phyloP scores from a whole-genome alignment of 768 basidiomycete genomes.

The Cubamyces sp. region DNA sequence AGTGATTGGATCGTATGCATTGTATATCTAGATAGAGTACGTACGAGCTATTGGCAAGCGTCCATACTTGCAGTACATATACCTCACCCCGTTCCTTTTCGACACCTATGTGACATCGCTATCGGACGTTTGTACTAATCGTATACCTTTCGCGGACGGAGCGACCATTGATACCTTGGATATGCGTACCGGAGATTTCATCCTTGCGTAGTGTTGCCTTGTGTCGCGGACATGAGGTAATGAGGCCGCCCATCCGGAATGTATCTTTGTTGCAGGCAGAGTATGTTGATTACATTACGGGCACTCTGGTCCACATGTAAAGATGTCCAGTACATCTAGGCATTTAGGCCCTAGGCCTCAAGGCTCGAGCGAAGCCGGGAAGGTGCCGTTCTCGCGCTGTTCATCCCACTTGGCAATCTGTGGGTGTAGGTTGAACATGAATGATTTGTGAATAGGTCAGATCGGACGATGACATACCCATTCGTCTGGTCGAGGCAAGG shows the following conservation, averaged over 20 bases:
- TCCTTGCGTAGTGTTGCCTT: too few species aligned
- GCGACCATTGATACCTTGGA: background rate
- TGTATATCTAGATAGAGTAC: slow-evolving; percentile 50
- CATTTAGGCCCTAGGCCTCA: slow-evolving; percentile 69
- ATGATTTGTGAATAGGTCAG: background rate
- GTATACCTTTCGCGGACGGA: background rate
- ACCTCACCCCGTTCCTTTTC: background rate
- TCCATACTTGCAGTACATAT: slow-evolving; percentile 10
- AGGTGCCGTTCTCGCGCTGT: slow-evolving; percentile 89
- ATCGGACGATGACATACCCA: slow-evolving; percentile 58
- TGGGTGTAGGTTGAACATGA: slow-evolving; percentile 11
- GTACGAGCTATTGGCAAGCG: background rate
- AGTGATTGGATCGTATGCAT: slow-evolving; percentile 77
- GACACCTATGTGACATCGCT: background rate
- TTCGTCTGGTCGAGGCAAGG: slow-evolving; percentile 67
- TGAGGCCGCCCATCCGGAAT: background rate
- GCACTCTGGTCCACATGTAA: background rate
- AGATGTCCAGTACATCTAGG: slow-evolving; percentile 5
- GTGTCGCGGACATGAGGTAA: too few species aligned
- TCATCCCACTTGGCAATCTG: slow-evolving; percentile 92
- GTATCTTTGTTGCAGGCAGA: background rate
- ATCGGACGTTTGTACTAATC: slow-evolving; percentile 10
- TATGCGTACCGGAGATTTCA: background rate
- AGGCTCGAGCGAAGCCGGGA: slow-evolving; percentile 89
- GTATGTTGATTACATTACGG: slow-evolving; percentile 3